Percentiles rank a stretch among this genome's conserved stretches.
These are phyloP conservation scores for Phytophthora palmivora DNA, from an alignment of 352 stramenopile genomes.

Conservation along the genomic window DNA sequence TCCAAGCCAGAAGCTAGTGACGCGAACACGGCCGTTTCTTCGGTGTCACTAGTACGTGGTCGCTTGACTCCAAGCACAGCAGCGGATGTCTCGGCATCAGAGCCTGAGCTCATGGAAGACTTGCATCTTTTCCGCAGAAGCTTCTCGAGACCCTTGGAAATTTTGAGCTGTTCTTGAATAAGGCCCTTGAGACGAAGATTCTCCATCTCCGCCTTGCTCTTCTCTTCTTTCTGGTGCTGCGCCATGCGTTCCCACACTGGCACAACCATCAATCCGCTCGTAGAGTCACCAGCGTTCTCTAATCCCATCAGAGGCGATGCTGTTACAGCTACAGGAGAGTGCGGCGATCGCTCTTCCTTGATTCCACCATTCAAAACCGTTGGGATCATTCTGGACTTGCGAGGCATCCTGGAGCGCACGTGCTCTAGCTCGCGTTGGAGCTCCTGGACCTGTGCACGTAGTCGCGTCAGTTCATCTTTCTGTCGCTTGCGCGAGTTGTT, in stretches of 20 bases:
- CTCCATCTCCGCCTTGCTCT: conserved; percentile 75
- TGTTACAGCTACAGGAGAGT: conserved; percentile 27
- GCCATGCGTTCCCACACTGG: conserved; percentile 73
- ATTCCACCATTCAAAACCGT: not conserved
- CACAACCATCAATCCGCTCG: conserved; percentile 21
- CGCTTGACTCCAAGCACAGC: conserved; percentile 36
- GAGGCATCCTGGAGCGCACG: conserved; percentile 36
- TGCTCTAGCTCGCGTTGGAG: conserved; percentile 59
- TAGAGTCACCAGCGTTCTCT: conserved; percentile 13
- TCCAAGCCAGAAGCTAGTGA: conserved; percentile 43
- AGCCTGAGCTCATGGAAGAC: conserved; percentile 38
- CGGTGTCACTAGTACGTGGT: conserved; percentile 34
- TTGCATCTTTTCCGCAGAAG: conserved; percentile 64
- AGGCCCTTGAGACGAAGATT: conserved; percentile 66
- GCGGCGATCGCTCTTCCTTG: conserved; percentile 15
- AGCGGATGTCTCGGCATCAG: conserved; percentile 24
- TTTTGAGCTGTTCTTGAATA: conserved; percentile 63
- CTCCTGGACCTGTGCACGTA: conserved; percentile 65
- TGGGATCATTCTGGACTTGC: conserved; percentile 9
- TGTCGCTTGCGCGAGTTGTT: conserved; percentile 67
- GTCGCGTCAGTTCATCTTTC: conserved; percentile 58
- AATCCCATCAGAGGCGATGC: conserved; percentile 23
- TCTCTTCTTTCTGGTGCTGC: conserved; percentile 69
- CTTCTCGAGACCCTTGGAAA: conserved; percentile 65
- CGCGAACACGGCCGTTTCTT: conserved; percentile 48